A percentile compares a stretch with the other conserved stretches of the same genome.
Evolutionary conservation across 305 asterid species (phyloP).

Genomic region (Galium porrigens): DNA sequence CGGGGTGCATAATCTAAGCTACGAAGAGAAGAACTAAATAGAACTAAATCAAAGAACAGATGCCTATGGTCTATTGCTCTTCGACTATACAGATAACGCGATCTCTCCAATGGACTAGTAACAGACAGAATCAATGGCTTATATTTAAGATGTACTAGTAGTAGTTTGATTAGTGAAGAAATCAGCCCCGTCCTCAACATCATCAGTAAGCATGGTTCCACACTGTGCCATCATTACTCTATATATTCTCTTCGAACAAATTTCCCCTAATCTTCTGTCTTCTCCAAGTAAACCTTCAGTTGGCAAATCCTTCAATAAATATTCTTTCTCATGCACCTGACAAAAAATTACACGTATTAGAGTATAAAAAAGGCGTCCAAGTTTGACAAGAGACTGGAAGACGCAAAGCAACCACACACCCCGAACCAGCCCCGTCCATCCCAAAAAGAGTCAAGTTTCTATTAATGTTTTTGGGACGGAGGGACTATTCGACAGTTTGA

Average conservation of each 20-base stretch:
- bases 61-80: too few species aligned
- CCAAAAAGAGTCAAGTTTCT: neutral
- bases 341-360: neutral
- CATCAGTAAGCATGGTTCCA: constrained; percentile 63
- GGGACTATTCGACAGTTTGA: neutral
- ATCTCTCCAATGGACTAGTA: neutral
- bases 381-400: neutral
- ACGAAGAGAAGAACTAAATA: too few species aligned
- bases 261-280: constrained; percentile 70
- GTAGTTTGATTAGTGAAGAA: constrained; percentile 33
- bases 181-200: constrained; percentile 81
- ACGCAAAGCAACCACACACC: neutral
- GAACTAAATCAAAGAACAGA: too few species aligned
- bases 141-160: constrained; percentile 14
- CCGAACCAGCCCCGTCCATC: too few species aligned
- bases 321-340: constrained; percentile 92
- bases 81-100: neutral
- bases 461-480: neutral
- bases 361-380: neutral
- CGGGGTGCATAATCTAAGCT: too few species aligned
- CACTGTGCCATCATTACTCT: constrained; percentile 76
- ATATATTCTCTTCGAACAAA: constrained; percentile 85
- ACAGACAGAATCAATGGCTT: neutral
- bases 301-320: constrained; percentile 56
- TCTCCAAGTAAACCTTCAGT: constrained; percentile 62